Evolutionary conservation across 352 stramenopile species (phyloP), one percentile per base, ranked within the genome.

Genomic region (Phytophthora lateralis): DNA sequence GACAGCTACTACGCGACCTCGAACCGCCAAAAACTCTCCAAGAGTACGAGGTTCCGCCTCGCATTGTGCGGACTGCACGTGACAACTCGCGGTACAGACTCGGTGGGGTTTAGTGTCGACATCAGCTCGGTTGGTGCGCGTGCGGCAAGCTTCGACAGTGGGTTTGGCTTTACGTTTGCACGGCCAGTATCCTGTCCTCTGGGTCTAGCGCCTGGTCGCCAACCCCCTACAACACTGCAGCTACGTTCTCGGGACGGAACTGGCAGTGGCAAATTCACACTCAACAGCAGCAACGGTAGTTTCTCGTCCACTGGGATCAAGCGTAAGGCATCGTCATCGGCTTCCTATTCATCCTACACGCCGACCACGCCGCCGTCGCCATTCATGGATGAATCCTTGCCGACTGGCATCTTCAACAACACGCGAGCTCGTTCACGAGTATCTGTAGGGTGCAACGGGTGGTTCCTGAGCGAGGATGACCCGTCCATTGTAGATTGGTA

Each of bases 361-460:
- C 51, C 57, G 2, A 67, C 17, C 11, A 52, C 52, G 2, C 63
- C 60, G 3, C 29, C 56, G 35, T 71, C 63, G 0, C 37, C 54
- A 5, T 64, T 66, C 27, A 50, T 66, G 58, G 59, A 64, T 38
- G 68, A 73, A 14, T 61, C 70, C 6, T 7, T 30, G 6, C 34
- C 51, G 12, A 17, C 14, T 12, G 35, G 30, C 9, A 63, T 37
- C 1, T 64, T 70, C 4, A 55, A 62, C 9, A 48, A 20, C 32
- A 66, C 63, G 7, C 42, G 68, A 48, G 50, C 34, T 45, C 63
- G 68, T 9, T 70, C 68, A 26, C 58, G 63, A 12, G 55, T 76
- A 5, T 76, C 68, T 17, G 68, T 76, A 18, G 68, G 68, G 1
- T 76, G 68, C 55, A 76, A 76, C 18, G 68, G 68, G 32, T 73